A percentile compares a stretch with the other conserved stretches of the same genome.
phyloP scores from a whole-genome alignment of 2,329 filamentous ascomycete species.

The Dryadomyces quercivorus region DNA sequence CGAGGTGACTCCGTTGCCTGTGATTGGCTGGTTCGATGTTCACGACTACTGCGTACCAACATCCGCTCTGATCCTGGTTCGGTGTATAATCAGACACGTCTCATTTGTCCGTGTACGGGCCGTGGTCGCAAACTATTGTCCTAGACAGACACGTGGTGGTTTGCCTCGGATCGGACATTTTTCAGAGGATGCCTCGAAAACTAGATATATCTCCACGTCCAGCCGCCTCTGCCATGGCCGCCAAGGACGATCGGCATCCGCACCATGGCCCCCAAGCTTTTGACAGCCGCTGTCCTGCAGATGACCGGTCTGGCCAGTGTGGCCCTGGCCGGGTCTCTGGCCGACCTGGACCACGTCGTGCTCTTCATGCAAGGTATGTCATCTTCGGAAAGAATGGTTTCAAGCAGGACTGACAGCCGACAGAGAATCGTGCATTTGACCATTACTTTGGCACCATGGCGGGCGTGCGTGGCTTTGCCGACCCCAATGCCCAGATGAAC shows the following conservation, averaged over 20 bases:
- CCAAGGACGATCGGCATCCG: not conserved
- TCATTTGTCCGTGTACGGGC: no score
- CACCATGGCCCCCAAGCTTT: not conserved
- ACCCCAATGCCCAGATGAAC: slow-evolving; percentile 41
- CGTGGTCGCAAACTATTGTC: no score
- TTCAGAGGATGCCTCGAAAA: no score
- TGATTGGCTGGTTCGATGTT: no score
- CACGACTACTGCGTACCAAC: no score
- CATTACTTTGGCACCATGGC: slow-evolving; percentile 43
- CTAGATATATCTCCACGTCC: no score
- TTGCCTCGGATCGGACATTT: no score
- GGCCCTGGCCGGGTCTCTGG: slow-evolving; percentile 4
- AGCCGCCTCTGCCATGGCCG: no score
- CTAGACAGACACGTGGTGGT: no score
- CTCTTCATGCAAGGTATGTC: slow-evolving; percentile 42
- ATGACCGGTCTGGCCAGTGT: slow-evolving; percentile 4
- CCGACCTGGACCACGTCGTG: slow-evolving; percentile 42
- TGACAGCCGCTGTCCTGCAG: slow-evolving; percentile 1
- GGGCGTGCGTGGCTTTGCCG: slow-evolving; percentile 40
- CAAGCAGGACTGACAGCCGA: not conserved
- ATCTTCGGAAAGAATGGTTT: not conserved
- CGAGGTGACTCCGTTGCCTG: no score
- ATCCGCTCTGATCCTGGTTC: no score
- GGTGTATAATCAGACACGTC: no score
- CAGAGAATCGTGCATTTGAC: slow-evolving; percentile 25